phyloP scores from a whole-genome alignment of 768 basidiomycete genomes.

The Hydnomerulius pinastri region DNA sequence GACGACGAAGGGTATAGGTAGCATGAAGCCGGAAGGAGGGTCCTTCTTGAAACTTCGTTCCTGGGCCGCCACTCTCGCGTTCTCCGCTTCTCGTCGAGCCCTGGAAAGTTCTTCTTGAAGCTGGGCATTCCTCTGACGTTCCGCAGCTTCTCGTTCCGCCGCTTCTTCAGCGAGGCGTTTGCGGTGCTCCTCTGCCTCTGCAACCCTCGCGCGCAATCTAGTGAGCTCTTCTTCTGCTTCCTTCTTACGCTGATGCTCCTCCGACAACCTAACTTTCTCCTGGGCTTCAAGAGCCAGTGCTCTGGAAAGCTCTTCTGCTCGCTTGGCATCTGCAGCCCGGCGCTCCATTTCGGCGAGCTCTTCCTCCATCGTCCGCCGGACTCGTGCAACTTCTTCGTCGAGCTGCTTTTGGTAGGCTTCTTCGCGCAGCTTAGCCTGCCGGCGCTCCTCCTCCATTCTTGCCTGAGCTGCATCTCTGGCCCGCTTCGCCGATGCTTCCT shows the following conservation, averaged over 20 bases:
- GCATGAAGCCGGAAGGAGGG: slow-evolving; percentile 26
- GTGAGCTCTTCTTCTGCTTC: slow-evolving; percentile 27
- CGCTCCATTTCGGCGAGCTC: slow-evolving; percentile 25
- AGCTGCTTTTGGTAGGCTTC: slow-evolving; percentile 22
- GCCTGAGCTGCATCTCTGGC: slow-evolving; percentile 19
- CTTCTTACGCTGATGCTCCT: slow-evolving; percentile 33
- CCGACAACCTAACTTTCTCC: slow-evolving; percentile 28
- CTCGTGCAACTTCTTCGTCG: slow-evolving; percentile 28
- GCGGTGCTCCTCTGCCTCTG: slow-evolving; percentile 30
- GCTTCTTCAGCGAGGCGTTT: slow-evolving; percentile 28
- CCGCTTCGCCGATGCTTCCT: slow-evolving; percentile 20
- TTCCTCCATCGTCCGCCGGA: slow-evolving; percentile 24
- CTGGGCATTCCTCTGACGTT: slow-evolving; percentile 29
- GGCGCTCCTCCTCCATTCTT: slow-evolving; percentile 30
- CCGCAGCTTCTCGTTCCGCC: slow-evolving; percentile 26
- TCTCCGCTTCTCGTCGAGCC: slow-evolving; percentile 29
- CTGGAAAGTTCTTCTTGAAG: slow-evolving; percentile 33
- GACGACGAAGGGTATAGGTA: slow-evolving; percentile 36
- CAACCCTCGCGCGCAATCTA: slow-evolving; percentile 25
- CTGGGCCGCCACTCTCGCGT: slow-evolving; percentile 22
- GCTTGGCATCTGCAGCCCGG: slow-evolving; percentile 25
- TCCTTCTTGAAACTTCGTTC: slow-evolving; percentile 31
- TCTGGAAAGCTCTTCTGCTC: slow-evolving; percentile 29
- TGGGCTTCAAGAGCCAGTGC: slow-evolving; percentile 28
- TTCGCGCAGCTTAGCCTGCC: slow-evolving; percentile 24